A percentile compares a stretch with the other conserved stretches of the same genome.
Evolutionary conservation across 768 basidiomycete species (phyloP).

Genomic region (Erythrobasidium yunnanense): DNA sequence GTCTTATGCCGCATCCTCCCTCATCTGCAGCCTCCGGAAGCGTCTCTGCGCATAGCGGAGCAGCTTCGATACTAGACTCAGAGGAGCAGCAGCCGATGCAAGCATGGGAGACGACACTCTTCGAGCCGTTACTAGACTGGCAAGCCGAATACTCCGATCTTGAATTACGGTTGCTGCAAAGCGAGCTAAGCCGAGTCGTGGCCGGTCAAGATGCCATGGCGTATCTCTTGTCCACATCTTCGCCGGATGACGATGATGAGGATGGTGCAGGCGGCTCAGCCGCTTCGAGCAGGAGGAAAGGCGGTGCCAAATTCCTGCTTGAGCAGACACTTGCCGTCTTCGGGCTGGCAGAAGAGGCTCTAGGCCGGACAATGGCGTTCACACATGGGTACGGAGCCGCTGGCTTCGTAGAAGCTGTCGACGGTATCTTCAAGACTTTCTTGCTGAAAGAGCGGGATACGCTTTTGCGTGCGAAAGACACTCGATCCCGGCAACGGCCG

Average conservation of each 20-base stretch:
- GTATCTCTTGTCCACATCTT: neutral
- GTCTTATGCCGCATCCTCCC: neutral
- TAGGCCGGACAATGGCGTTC: constrained; percentile 61
- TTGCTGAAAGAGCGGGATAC: constrained; percentile 41
- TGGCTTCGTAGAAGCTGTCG: constrained; percentile 63
- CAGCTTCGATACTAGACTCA: too few species aligned
- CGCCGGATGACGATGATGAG: constrained; percentile 16
- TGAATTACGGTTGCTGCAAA: constrained; percentile 57
- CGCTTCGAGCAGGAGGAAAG: neutral
- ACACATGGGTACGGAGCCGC: constrained; percentile 79
- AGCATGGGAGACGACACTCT: constrained; percentile 77
- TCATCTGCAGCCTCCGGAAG: too few species aligned
- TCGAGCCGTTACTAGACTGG: constrained; percentile 85
- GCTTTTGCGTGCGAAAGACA: constrained; percentile 45
- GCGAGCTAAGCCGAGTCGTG: constrained; percentile 2
- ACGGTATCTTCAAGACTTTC: constrained; percentile 60
- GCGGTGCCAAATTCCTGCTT: constrained; percentile 29
- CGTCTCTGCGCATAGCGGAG: too few species aligned
- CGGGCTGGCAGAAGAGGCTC: constrained; percentile 64
- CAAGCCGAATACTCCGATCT: constrained; percentile 72
- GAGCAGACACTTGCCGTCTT: constrained; percentile 69
- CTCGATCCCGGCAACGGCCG: neutral
- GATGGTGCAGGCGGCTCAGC: neutral
- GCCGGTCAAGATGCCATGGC: constrained; percentile 15
- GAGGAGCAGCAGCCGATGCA: constrained; percentile 41